Evolutionary conservation across 1,284 basidiomycete species (phyloP), one percentile per base, ranked within the genome.

Genomic region (Somion occarium): DNA sequence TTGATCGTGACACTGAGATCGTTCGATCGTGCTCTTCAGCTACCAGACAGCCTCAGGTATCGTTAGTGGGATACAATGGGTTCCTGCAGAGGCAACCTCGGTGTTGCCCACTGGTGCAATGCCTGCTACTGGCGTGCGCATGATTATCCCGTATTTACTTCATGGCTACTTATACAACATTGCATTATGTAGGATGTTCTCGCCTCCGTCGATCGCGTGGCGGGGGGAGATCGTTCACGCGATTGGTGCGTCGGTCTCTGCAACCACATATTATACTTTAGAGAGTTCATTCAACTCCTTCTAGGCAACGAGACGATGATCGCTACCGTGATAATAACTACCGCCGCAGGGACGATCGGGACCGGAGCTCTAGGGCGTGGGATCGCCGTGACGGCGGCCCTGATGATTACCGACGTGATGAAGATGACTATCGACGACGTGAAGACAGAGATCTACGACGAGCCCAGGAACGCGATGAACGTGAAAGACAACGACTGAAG

Each of bases 61-160:
- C 27, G 78, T 88, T 30, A 76, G 65, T 51, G 85, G 86, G 22
- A 86, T 88, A 51, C 85, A 88, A 61, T 89, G 86, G 88, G 73
- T 87, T 20, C 84, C 85, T 20, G 78, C 76, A 12, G 85, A 88
- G 59, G 74, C 83, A 2, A 83, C 82, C 0, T 71, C 75, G 44
- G 73, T 81, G 38, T 56, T 82, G 30, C 86, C 85, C 38, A 44
- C 65, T 19, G 82, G 80, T 5, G 82, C 81, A 27, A 75, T 73
- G 44, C 82, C 81, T 9, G 84, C 84, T 7, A 75, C 68, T 59
- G 62, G 72, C 48, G 84, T 83, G 51, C 62, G n/a, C n/a, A n/a
- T n/a, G n/a, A n/a, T n/a, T n/a, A n/a, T n/a, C n/a, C n/a, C n/a
- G 56, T 57, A 38, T 38, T 37, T 38, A 34, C n/a, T n/a, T n/a